Evolutionary conservation across 139 green algal genomes (phyloP).

Genomic region (Desmodesmus armatus): DNA sequence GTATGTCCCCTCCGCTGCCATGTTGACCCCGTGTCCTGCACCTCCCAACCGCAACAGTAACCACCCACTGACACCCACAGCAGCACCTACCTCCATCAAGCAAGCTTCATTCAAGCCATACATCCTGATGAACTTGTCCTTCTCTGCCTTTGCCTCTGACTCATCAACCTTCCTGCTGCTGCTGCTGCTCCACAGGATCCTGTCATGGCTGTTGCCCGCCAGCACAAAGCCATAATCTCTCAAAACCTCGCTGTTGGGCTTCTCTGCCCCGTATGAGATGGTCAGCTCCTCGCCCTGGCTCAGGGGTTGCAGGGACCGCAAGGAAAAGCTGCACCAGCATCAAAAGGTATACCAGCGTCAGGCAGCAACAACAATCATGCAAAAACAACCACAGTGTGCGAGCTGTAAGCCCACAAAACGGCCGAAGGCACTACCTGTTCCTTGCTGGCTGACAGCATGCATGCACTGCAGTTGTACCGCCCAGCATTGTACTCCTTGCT

Average conservation of each 20-base stretch:
- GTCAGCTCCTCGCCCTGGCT: slow-evolving; percentile 38
- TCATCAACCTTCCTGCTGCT: slow-evolving; percentile 7
- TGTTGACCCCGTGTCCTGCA: neutral
- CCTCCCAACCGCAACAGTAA: neutral
- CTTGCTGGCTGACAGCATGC: no score
- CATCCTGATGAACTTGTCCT: neutral
- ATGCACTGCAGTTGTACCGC: no score
- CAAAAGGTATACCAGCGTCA: neutral
- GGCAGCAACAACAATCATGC: neutral
- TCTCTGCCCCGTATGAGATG: slow-evolving; percentile 56
- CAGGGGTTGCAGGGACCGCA: slow-evolving; percentile 38
- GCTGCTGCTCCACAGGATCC: neutral
- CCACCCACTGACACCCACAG: neutral
- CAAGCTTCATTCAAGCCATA: neutral
- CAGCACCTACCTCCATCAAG: slow-evolving; percentile 6
- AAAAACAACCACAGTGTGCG: neutral
- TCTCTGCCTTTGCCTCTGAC: no score
- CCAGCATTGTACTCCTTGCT: no score
- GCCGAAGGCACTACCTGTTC: no score
- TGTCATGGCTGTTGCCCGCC: slow-evolving; percentile 25
- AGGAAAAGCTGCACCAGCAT: slow-evolving; percentile 49
- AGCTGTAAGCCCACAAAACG: no score
- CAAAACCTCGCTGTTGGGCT: slow-evolving; percentile 51
- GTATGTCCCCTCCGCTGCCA: neutral
- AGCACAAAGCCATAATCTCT: slow-evolving; percentile 48